Base-by-base conservation (phyloP, 169 alveolate species). In the Plasmodium yoelii region DNA sequence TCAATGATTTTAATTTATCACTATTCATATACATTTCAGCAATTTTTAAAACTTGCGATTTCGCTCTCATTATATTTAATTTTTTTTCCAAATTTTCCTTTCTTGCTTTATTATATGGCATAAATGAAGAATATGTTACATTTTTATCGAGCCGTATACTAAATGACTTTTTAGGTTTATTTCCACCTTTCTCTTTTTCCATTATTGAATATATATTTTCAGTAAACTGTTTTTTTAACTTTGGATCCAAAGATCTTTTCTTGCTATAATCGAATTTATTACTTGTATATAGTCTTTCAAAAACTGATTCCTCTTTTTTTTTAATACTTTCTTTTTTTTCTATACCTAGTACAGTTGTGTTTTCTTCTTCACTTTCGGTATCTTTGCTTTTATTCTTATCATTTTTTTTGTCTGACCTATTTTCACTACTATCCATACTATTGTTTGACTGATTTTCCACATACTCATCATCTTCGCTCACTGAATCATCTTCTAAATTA, bases 1-100 rank as follows among this genome's bases (percentile, higher is more conserved):
- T 64, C 26, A 60, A 75, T 1, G 88, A 47, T 42, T 75, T 75
- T 9, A 75, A 61, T 75, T 75, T 60, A 44, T 75, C 88, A 9
- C 51, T 63, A 57, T 69, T 63, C 88, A 75, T 63, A 55, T 61
- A 63, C 28, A n/a, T 44, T 42, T 75, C 88, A 8, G 77, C 88
- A 61, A 75, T 75, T 75, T 75, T 75, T 49, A 75, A 49, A 15
- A 75, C 64, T 55, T 75, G 88, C 13, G 88, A 61, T 68, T 75
- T 75, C 5, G 88, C 74, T 22, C 65, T 75, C 2, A 75, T 75
- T 53, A 75, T 75, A 63, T 75, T 63, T 75, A 61, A 39, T 13
- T 71, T 71, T 42, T 59, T 71, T 71, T 71, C 84, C 69, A 42
- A 18, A 53, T 71, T 71, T 53, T 24, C 13, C 74, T 55, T 75